Conservation (phyloP, 2,329 filamentous ascomycete species). For the Fusarium pseudograminearum region DNA sequence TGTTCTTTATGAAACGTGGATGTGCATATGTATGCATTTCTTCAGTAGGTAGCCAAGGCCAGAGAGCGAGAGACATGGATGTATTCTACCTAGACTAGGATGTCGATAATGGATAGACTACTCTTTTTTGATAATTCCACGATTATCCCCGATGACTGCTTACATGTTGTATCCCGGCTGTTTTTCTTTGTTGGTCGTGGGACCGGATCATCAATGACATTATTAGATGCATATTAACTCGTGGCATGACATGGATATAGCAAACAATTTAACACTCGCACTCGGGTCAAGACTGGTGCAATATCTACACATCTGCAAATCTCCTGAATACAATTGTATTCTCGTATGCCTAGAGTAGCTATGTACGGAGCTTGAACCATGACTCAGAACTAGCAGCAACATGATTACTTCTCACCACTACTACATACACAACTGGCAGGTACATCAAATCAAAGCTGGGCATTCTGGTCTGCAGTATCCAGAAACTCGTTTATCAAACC, state of each 20-base stretch:
- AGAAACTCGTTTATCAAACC: slow-evolving; percentile 18
- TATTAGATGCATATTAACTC: slow-evolving; percentile 8
- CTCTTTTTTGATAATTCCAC: slow-evolving; percentile 34
- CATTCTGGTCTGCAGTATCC: not conserved
- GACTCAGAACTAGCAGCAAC: not conserved
- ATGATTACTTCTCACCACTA: not conserved
- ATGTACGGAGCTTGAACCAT: not conserved
- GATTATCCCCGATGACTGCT: slow-evolving; percentile 24
- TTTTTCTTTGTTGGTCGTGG: slow-evolving; percentile 1
- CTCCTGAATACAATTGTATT: not conserved
- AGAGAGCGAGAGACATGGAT: slow-evolving; percentile 7
- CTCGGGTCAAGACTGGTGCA: not conserved
- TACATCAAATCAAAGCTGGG: not conserved
- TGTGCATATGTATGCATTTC: not conserved
- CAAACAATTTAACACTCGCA: not conserved
- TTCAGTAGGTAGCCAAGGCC: slow-evolving; percentile 9
- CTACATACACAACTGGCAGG: not conserved
- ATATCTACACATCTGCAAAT: not conserved
- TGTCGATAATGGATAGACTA: slow-evolving; percentile 21
- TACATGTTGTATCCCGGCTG: slow-evolving; percentile 11
- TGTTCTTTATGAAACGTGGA: not conserved
- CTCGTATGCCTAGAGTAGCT: not conserved
- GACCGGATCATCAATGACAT: slow-evolving; percentile 19
- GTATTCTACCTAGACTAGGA: slow-evolving; percentile 23
- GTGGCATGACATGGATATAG: slow-evolving; percentile 19